phyloP scores from a whole-genome alignment of 2,329 filamentous ascomycete species.

The Hypocrella siamensis region DNA sequence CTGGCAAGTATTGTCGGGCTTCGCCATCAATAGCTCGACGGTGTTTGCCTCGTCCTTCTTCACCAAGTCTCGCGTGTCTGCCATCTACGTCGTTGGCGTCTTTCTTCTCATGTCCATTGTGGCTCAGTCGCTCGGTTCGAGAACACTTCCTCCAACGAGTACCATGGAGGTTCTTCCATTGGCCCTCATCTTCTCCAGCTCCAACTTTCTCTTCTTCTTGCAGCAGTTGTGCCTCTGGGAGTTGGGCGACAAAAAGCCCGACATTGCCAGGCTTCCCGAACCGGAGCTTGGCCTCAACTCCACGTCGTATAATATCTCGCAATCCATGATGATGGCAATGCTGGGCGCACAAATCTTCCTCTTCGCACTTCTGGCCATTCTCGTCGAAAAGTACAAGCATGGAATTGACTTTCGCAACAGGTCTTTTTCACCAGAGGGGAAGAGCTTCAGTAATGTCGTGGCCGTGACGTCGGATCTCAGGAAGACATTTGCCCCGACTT shows the following conservation, averaged over 20 bases:
- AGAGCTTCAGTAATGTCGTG: constrained; percentile 9
- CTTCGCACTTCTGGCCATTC: too few species aligned
- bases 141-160: not conserved
- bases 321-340: too few species aligned
- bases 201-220: constrained; percentile 10
- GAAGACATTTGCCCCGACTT: constrained; percentile 13
- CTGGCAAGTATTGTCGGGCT: constrained; percentile 30
- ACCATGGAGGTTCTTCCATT: constrained; percentile 4
- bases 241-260: constrained; percentile 3
- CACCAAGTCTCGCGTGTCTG: constrained; percentile 13
- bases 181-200: constrained; percentile 9
- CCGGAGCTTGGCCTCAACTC: constrained; percentile 5
- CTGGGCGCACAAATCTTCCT: too few species aligned
- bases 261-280: constrained; percentile 3
- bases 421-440: too few species aligned
- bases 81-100: constrained; percentile 14
- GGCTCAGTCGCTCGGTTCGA: constrained; percentile 6
- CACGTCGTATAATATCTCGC: constrained; percentile 8
- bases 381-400: too few species aligned
- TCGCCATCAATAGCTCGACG: constrained; percentile 46
- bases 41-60: constrained; percentile 35
- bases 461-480: constrained; percentile 11
- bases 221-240: constrained; percentile 11
- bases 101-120: constrained; percentile 13
- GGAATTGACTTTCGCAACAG: too few species aligned